A percentile compares a stretch with the other conserved stretches of the same genome.
These are phyloP conservation scores for Picocystis sp. DNA, from an alignment of 163 green algal genomes.

Conservation along the genomic window DNA sequence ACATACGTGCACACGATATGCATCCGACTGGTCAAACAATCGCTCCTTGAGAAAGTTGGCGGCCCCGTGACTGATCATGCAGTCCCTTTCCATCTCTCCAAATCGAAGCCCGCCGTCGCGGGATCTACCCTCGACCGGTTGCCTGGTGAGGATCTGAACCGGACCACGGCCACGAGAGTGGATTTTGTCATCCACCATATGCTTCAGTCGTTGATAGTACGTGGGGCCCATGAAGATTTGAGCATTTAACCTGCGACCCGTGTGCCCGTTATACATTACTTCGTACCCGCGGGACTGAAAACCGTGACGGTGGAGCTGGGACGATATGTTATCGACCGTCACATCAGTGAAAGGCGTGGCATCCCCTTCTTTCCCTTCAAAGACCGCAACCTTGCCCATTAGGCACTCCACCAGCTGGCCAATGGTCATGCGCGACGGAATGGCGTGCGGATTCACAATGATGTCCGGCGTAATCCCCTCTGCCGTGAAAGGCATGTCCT, in stretches of 20 bases:
- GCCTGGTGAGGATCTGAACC: slow-evolving; percentile 83
- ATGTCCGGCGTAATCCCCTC: slow-evolving; percentile 83
- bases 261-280: slow-evolving; percentile 92
- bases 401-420: slow-evolving; percentile 91
- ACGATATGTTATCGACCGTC: slow-evolving; percentile 80
- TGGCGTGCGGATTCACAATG: slow-evolving; percentile 96
- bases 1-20: slow-evolving; percentile 79
- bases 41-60: slow-evolving; percentile 92
- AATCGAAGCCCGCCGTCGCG: slow-evolving; percentile 88
- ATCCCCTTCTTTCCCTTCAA: slow-evolving; percentile 79
- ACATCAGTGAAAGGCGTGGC: slow-evolving; percentile 94
- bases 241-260: slow-evolving; percentile 37
- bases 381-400: slow-evolving; percentile 71
- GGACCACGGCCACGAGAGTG: slow-evolving; percentile 51
- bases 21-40: slow-evolving; percentile 86
- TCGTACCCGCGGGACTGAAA: slow-evolving; percentile 90
- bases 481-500: slow-evolving; percentile 69
- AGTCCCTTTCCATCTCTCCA: slow-evolving; percentile 98
- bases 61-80: slow-evolving; percentile 93
- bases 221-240: slow-evolving; percentile 96
- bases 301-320: slow-evolving; percentile 38
- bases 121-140: slow-evolving; percentile 84
- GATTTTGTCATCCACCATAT: slow-evolving; percentile 99
- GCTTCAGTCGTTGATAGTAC: slow-evolving; percentile 99
- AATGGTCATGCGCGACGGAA: slow-evolving; percentile 96